Conservation (phyloP, 208 protist species). For the Trypanosoma mega region DNA sequence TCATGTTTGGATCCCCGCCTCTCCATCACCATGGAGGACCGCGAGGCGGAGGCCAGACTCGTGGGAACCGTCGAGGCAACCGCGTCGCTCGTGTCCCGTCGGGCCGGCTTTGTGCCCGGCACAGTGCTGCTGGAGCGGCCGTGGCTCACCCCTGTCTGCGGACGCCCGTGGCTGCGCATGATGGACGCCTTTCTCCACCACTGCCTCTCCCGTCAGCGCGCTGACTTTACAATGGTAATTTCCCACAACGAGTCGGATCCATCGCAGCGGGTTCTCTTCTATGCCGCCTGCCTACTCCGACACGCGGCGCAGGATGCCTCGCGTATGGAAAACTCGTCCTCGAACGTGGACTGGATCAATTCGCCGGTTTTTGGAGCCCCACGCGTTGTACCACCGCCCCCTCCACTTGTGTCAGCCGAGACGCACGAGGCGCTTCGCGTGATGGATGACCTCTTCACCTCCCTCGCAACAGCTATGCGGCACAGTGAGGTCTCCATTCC, state of each 20-base stretch:
- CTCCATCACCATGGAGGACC: too few relatives aligned
- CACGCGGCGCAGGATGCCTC: background rate
- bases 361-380: too few relatives aligned
- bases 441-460: constrained; percentile 23
- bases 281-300: constrained; percentile 23
- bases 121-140: constrained; percentile 20
- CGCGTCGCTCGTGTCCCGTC: constrained; percentile 4
- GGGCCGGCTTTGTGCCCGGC: background rate
- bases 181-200: constrained; percentile 19
- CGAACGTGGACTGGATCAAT: background rate
- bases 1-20: too few relatives aligned
- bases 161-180: constrained; percentile 1
- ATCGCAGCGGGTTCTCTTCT: constrained; percentile 21
- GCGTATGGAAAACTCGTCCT: background rate
- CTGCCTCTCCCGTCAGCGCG: constrained; percentile 7
- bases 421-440: constrained; percentile 8
- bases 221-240: constrained; percentile 17
- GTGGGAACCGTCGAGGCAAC: constrained; percentile 18
- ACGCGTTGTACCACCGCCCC: too few relatives aligned
- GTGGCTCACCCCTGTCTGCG: constrained; percentile 26
- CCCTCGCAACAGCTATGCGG: constrained; percentile 11
- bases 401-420: constrained; percentile 9
- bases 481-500: constrained; percentile 14
- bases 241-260: constrained; percentile 14
- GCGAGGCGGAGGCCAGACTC: too few relatives aligned